phyloP scores from a whole-genome alignment of 169 alveolate species.

The Plasmodium coatneyi region DNA sequence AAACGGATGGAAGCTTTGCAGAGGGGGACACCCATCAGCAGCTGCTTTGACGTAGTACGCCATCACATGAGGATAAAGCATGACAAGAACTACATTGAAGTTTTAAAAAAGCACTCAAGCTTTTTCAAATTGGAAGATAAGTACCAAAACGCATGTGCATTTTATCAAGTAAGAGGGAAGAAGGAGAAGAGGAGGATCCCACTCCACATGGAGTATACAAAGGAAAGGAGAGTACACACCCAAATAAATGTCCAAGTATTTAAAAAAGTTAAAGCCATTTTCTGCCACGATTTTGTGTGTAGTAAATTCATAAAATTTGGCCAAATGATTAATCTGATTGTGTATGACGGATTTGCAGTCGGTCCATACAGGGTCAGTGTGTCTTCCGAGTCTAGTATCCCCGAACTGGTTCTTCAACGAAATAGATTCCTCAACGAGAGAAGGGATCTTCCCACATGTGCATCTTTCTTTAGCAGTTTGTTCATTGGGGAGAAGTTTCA shows the following conservation, averaged over 20 bases:
- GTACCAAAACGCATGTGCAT: conserved; percentile 23
- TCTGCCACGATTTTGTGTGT: conserved; percentile 69
- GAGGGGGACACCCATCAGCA: not conserved
- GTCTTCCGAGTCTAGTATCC: not conserved
- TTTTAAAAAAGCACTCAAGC: not conserved
- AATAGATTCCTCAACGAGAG: conserved; percentile 10
- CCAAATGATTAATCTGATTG: not conserved
- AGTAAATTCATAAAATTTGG: conserved; percentile 49
- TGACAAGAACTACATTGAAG: not conserved
- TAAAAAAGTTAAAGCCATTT: conserved; percentile 30
- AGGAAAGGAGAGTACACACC: not conserved
- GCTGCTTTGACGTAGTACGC: conserved; percentile 7
- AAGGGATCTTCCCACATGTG: not conserved
- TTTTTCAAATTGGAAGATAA: not conserved
- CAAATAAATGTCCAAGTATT: not conserved
- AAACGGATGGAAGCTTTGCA: not conserved
- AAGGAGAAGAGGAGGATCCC: not conserved
- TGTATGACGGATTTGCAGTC: conserved; percentile 39
- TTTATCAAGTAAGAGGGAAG: conserved; percentile 28
- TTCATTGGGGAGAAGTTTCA: conserved; percentile 4
- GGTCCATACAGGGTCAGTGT: conserved; percentile 4
- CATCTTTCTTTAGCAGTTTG: conserved; percentile 1
- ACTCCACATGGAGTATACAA: conserved; percentile 2
- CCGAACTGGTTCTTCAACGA: not conserved
- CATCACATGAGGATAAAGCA: not conserved